Evolutionary conservation across 148 eudicot genomes (phyloP), one percentile per base, ranked within the genome.

Genomic region (Rhododendron kiyosumense): DNA sequence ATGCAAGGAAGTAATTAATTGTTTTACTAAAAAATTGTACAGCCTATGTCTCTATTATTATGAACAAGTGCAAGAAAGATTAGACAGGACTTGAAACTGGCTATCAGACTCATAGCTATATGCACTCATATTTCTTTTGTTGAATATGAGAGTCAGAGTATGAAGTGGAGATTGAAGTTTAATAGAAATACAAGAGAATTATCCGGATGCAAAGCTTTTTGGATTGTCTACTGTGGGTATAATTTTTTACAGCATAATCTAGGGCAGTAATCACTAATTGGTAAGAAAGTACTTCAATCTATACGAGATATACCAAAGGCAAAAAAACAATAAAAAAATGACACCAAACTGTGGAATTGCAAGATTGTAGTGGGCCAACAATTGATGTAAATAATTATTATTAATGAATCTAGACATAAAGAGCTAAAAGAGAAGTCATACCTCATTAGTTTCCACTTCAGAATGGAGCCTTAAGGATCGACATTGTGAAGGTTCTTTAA

Each of bases 401-500:
- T 1, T 41, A 6, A 24, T 1, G 24, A 28, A 26, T 24, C n/a
- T 26, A 14, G 24, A 43, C 3, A 79, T 4, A 36, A 5, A 79
- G 10, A 20, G 17, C 13, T 48, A 28, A 28, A 49, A 28, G 0
- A 17, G 38, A 79, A 26, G 61, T 76, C 45, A 54, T 84, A 91
- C 92, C 91, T 80, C 87, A 18, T 86, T 79, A n/a, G 71, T 85
- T 86, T 85, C 82, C 84, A 85, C 75, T 78, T 86, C 85, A 82
- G 89, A 89, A 51, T 88, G 89, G 57, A 89, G 92, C 77, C 81
- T 91, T 87, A 91, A 20, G 32, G 91, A 81, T 34, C 88, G 91
- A 59, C 86, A 86, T 63, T 91, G 91, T 57, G 91, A 86, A 34
- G 88, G 86, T 82, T 89, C 88, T 46, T 52, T 89, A 43, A 91